Evolutionary conservation across 1,284 basidiomycete species (phyloP).

Genomic region (Leccinum angustisporum): DNA sequence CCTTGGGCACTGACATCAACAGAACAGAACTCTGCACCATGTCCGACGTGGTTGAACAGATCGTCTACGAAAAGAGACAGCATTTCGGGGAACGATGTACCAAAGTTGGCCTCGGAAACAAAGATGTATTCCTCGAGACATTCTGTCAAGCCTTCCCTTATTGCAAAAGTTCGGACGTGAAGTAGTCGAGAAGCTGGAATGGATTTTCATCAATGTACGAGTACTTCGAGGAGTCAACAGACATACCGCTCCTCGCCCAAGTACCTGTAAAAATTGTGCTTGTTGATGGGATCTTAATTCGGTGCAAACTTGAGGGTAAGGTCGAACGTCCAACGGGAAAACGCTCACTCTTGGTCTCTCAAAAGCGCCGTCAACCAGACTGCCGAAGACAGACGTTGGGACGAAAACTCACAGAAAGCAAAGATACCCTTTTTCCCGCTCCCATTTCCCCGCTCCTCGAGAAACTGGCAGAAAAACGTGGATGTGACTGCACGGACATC

Average conservation of each 20-base stretch:
- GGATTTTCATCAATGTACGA: not conserved
- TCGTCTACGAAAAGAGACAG: constrained; percentile 34
- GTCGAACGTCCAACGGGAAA: not conserved
- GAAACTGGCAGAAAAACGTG: constrained; percentile 69
- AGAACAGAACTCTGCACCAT: constrained; percentile 36
- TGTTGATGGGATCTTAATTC: constrained; percentile 24
- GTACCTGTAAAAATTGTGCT: constrained; percentile 31
- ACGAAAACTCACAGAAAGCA: constrained; percentile 60
- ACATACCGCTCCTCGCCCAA: constrained; percentile 31
- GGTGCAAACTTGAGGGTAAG: not conserved
- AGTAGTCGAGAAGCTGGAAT: constrained; percentile 35
- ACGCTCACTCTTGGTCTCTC: constrained; percentile 43
- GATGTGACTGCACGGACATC: constrained; percentile 51
- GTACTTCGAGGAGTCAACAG: not conserved
- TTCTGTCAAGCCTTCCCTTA: constrained; percentile 19
- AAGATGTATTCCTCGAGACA: too few species aligned
- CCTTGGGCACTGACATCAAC: constrained; percentile 37
- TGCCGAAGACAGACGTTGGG: not conserved
- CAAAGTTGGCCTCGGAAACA: constrained; percentile 28
- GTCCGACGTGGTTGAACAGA: constrained; percentile 39
- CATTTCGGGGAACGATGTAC: constrained; percentile 28
- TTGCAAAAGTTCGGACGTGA: constrained; percentile 27
- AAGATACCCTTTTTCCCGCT: constrained; percentile 51
- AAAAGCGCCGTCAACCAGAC: constrained; percentile 12
- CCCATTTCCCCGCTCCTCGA: constrained; percentile 74